Base-by-base conservation (phyloP, 2,329 filamentous ascomycete genomes). In the Aspergillus ustus region DNA sequence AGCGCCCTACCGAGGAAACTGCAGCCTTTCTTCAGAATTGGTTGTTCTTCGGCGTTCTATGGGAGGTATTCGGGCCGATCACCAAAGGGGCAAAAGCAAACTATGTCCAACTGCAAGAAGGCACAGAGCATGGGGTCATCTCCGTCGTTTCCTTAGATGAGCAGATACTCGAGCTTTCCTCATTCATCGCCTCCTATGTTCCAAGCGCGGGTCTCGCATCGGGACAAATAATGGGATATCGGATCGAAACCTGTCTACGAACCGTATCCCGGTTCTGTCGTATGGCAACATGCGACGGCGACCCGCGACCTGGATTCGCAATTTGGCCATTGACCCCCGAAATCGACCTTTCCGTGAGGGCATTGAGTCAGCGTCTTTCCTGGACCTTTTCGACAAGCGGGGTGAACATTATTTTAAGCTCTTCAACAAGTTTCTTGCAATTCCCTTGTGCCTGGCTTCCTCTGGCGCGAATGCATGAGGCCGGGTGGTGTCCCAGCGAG, bases 31-130 rank as follows among this genome's bases (percentile, higher is more conserved):
- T 60, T 2, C 58, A 60, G 52, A 46, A 60, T 25, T 60, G 58
- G 58, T 29, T 60, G 4, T 56, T 44, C n/a, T 60, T 60, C 19
- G 58, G 58, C 19, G 58, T 60, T 6, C 58, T 60, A 3, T 60
- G 58, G 58, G 58, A 60, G 19, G 50, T 50, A 29, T 60, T 60
- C 20, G 43, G 51, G 20, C 51, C 22, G 4, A 53, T 60, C 25
- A 20, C 34, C 56, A 44, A 48, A 17, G 57, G 52, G 17, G 57
- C 37, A 11, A 53, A 60, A 20, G 15, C 17, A 6, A 19, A 48
- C 11, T 52, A 59, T 15, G 40, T 59, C 7, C 22, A 52, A 20
- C 25, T 25, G 7, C 48, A 59, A 13, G 37, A 45, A 8, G 22
- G 28, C 25, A 22, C 50, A 40, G 15, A n/a, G n/a, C 25, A 59